Evolutionary conservation across 1,284 basidiomycete genomes (phyloP).

Genomic region (Ganoderma sinense): DNA sequence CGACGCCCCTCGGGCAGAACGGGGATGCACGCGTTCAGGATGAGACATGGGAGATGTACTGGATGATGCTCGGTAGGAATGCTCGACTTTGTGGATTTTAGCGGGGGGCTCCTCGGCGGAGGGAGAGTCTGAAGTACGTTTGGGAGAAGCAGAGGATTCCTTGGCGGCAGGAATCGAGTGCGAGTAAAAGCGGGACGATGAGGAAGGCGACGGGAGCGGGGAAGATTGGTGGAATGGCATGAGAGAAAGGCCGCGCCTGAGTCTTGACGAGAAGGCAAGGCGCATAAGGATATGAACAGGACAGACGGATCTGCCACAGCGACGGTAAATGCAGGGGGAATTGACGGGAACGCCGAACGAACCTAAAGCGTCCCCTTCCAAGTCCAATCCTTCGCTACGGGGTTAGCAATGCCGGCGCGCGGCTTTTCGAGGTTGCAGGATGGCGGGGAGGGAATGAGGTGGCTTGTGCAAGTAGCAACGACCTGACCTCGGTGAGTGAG

Average conservation of each 20-base stretch:
- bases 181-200: conserved; percentile 35
- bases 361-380: conserved; percentile 11
- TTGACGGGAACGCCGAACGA: not conserved
- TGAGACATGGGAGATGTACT: conserved; percentile 26
- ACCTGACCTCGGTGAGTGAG: conserved; percentile 1
- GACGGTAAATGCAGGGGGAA: conserved; percentile 8
- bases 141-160: conserved; percentile 27
- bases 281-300: conserved; percentile 48
- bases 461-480: conserved; percentile 6
- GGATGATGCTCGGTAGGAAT: not conserved
- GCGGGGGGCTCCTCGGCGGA: conserved; percentile 30
- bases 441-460: not conserved
- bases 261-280: conserved; percentile 53
- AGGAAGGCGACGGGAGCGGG: conserved; percentile 34
- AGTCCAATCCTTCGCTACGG: conserved; percentile 5
- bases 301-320: conserved; percentile 25
- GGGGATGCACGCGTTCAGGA: conserved; percentile 22
- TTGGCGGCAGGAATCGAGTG: conserved; percentile 28
- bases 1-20: conserved; percentile 25
- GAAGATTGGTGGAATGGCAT: conserved; percentile 56
- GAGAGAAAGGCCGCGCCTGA: conserved; percentile 57
- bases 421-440: conserved; percentile 6
- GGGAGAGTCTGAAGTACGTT: conserved; percentile 25
- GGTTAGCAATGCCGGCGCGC: not conserved
- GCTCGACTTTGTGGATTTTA: conserved; percentile 35